Evolutionary conservation across 805 yeast genomes (phyloP).

Genomic region (Candida morakotiae): DNA sequence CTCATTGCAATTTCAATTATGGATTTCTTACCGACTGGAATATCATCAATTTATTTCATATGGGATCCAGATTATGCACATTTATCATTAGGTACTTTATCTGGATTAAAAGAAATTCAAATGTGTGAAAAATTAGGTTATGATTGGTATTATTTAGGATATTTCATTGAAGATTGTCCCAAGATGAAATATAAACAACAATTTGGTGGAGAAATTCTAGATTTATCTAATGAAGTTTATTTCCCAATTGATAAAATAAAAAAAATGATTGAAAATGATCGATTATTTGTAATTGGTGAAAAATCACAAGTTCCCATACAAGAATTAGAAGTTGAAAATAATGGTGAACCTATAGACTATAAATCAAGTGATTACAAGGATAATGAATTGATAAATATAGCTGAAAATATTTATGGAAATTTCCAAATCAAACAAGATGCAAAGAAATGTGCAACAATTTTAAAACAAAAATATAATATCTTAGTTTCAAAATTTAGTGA

Average conservation of each 20-base stretch:
- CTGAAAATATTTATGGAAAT: conserved; percentile 15
- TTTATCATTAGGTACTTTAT: conserved; percentile 70
- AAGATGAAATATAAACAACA: conserved; percentile 81
- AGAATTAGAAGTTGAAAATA: conserved; percentile 13
- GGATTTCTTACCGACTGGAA: conserved; percentile 70
- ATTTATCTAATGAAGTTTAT: conserved; percentile 45
- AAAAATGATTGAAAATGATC: conserved; percentile 23
- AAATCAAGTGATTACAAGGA: conserved; percentile 5
- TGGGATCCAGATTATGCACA: conserved; percentile 80
- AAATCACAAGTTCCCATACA: conserved; percentile 4
- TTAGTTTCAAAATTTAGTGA: not conserved
- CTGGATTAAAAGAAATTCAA: conserved; percentile 68
- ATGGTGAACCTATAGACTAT: conserved; percentile 12
- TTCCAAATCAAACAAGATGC: conserved; percentile 16
- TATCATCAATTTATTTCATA: conserved; percentile 83
- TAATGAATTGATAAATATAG: conserved; percentile 14
- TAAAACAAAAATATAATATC: conserved; percentile 13
- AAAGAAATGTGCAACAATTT: conserved; percentile 9
- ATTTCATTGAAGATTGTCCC: conserved; percentile 69
- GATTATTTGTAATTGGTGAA: conserved; percentile 25
- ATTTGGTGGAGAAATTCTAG: conserved; percentile 73
- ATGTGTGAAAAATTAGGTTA: conserved; percentile 43
- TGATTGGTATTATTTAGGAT: conserved; percentile 73
- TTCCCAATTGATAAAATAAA: conserved; percentile 32
- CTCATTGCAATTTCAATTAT: conserved; percentile 73